Conservation (phyloP, 176 grass and related monocot genomes). For the Saccharum spontaneum region DNA sequence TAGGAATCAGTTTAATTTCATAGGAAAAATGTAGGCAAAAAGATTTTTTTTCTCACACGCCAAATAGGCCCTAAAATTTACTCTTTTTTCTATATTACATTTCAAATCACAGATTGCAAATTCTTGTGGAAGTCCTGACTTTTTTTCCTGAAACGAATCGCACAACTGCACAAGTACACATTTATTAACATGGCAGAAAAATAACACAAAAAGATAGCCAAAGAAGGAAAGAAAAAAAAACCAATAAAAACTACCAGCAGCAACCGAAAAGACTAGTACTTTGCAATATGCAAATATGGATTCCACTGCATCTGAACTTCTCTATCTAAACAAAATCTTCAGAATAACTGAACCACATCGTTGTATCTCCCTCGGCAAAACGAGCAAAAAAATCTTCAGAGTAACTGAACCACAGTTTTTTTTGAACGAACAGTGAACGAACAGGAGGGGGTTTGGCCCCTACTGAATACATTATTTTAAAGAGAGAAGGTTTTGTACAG, state of each 20-base stretch:
- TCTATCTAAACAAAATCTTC: neutral
- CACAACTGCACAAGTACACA: rapidly evolving
- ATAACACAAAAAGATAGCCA: neutral
- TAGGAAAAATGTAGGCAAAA: no score
- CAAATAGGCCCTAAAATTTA: no score
- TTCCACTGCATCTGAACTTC: neutral
- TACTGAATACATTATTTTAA: no score
- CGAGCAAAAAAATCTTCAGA: neutral
- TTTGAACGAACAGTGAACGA: no score
- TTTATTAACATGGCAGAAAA: neutral
- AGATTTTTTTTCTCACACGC: no score
- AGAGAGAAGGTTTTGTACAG: no score
- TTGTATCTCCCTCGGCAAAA: no score
- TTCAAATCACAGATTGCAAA: neutral
- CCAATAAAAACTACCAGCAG: neutral
- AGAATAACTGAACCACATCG: neutral
- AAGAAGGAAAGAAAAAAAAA: neutral
- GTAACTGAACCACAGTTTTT: neutral
- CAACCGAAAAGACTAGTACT: neutral
- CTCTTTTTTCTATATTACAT: neutral
- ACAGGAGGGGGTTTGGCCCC: no score
- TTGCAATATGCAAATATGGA: neutral
- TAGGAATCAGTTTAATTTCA: no score
- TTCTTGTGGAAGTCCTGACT: no score
- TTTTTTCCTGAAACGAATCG: neutral